Conservation (phyloP, 192 early-diverging fungal species). For the Coemansia guatemalensis region DNA sequence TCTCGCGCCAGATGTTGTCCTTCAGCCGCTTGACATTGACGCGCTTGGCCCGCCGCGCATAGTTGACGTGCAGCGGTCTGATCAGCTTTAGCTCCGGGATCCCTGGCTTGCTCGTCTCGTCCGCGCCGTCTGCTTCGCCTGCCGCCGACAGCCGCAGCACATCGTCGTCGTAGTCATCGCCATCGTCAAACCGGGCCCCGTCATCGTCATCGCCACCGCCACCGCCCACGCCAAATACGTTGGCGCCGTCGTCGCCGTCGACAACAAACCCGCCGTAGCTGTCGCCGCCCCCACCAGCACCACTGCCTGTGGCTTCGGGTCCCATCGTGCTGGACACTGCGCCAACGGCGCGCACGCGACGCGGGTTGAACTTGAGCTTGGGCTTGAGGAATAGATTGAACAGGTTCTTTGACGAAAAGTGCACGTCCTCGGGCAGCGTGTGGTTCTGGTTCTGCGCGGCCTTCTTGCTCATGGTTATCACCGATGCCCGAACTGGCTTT, state of each 20-base stretch:
- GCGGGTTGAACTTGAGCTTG: conserved; percentile 51
- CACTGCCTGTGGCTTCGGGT: background rate
- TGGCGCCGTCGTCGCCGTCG: conserved; percentile 35
- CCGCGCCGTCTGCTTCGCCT: conserved; percentile 2
- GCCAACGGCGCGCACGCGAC: conserved; percentile 14
- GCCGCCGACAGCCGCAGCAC: conserved; percentile 6
- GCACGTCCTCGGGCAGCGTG: conserved; percentile 83
- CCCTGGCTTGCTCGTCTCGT: conserved; percentile 21
- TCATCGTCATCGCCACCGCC: conserved; percentile 30
- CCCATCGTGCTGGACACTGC: conserved; percentile 6
- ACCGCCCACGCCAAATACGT: conserved; percentile 25
- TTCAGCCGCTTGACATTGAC: conserved; percentile 95
- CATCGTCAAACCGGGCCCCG: conserved; percentile 33
- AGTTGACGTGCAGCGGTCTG: conserved; percentile 73
- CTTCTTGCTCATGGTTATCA: conserved; percentile 60
- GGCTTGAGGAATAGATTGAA: conserved; percentile 59
- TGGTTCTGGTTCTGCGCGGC: conserved; percentile 57
- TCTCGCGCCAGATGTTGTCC: conserved; percentile 92
- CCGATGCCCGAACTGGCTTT: conserved; percentile 40
- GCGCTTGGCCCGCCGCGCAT: conserved; percentile 85
- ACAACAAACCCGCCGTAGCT: conserved; percentile 45
- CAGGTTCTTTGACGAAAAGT: conserved; percentile 66
- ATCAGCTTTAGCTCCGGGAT: conserved; percentile 63
- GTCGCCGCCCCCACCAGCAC: conserved; percentile 13
- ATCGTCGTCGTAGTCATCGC: conserved; percentile 45